Evolutionary conservation across 805 yeast species (phyloP), one percentile per base, ranked within the genome.

Genomic region (Hanseniaspora thailandica): DNA sequence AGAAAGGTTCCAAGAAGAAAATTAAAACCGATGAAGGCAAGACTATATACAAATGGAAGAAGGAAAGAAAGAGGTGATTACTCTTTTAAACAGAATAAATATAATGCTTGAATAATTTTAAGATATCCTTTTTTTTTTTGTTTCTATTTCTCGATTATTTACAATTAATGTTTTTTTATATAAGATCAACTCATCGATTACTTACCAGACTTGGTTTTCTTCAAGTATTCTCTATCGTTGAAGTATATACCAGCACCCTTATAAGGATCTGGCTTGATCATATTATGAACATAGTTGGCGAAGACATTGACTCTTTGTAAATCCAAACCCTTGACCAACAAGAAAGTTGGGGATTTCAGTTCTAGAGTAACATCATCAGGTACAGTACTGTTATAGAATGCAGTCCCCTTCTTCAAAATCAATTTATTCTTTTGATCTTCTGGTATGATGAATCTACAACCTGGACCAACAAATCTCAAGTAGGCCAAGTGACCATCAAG

Each of bases 181-280:
- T 50, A 47, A n/a, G n/a, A 40, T 55, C 12, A 38, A 26, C 15
- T 41, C 47, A 41, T 19, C 50, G 40, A 44, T 66, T 76, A 90
- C 81, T 93, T 90, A 67, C 90, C 86, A 77, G 88, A 90, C 77
- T 86, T 86, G 61, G 83, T 86, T 77, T 93, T 93, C 64, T 90
- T 74, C 66, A 80, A 82, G 67, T 93, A 84, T 47, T 94, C 87
- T 72, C 93, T 97, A 63, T 81, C 84, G 68, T 89, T 85, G 48
- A 93, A 83, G 66, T 84, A 93, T 47, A 93, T 84, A 64, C 99
- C 99, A 62, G 94, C 94, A 66, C 98, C 98, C 72, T 93, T 93
- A 69, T 93, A 93, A 38, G 97, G 97, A 71, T 93, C 99, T 45
- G 99, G 99, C 57, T 95, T 95, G 66, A 86, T 86, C 74, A 80